A percentile compares a stretch with the other conserved stretches of the same genome.
These are phyloP conservation scores for Neurospora sp. DNA, from an alignment of 495 filamentous ascomycete species.

Conservation along the genomic window DNA sequence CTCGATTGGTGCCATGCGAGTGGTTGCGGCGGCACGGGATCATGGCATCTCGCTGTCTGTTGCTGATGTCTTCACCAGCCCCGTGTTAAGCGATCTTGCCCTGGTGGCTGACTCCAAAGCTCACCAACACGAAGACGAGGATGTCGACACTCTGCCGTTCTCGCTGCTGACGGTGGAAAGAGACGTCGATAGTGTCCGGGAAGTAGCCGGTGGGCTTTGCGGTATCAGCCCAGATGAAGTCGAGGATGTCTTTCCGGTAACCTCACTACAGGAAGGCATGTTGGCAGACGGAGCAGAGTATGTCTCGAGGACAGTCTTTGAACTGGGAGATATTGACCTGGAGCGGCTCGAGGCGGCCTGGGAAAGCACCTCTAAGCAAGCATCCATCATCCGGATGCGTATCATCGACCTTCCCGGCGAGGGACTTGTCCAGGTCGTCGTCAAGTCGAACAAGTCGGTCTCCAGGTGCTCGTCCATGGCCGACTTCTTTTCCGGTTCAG, in stretches of 20 bases:
- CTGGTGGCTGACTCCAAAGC: neutral
- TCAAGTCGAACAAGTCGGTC: neutral
- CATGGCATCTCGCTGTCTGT: conserved; percentile 44
- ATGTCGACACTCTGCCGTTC: conserved; percentile 9
- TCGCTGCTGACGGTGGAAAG: conserved; percentile 30
- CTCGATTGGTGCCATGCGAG: conserved; percentile 56
- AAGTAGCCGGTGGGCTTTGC: conserved; percentile 28
- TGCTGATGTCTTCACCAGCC: conserved; percentile 35
- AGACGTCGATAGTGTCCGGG: neutral
- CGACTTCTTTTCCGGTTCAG: neutral
- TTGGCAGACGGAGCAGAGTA: conserved; percentile 20
- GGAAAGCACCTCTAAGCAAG: conserved; percentile 26
- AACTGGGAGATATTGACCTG: conserved; percentile 32
- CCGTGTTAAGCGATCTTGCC: conserved; percentile 19
- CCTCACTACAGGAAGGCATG: conserved; percentile 39
- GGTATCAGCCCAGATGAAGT: conserved; percentile 31
- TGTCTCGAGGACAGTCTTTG: conserved; percentile 30
- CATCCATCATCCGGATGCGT: conserved; percentile 51
- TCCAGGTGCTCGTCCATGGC: neutral
- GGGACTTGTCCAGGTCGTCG: conserved; percentile 11
- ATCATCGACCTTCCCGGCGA: conserved; percentile 34
- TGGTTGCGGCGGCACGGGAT: conserved; percentile 46
- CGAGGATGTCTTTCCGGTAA: conserved; percentile 52
- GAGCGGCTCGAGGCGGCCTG: conserved; percentile 37
- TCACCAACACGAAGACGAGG: neutral